Evolutionary conservation across 2,329 filamentous ascomycete genomes (phyloP).

Genomic region (Colletotrichum lupini): DNA sequence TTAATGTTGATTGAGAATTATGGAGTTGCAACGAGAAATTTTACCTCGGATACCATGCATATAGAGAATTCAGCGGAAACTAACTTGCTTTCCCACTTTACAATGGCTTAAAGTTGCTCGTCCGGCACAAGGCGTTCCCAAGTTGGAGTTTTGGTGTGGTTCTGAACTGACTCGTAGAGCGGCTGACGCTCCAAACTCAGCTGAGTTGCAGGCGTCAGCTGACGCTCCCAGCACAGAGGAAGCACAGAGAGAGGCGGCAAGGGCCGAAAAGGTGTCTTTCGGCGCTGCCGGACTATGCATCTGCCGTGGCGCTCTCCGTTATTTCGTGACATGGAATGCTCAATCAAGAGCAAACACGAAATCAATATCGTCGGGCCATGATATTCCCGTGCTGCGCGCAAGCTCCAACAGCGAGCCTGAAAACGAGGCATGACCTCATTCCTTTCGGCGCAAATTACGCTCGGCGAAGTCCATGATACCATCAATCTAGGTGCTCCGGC

Average conservation of each 20-base stretch:
- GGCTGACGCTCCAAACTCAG: neutral
- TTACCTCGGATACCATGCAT: no score
- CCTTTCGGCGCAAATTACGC: neutral
- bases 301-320: neutral
- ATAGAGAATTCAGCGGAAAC: neutral
- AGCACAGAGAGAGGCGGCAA: neutral
- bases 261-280: neutral
- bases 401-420: neutral
- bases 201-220: neutral
- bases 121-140: neutral
- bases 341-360: neutral
- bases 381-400: neutral
- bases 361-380: neutral
- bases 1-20: no score
- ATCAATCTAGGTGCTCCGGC: neutral
- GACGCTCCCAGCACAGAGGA: neutral
- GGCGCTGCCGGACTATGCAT: neutral
- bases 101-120: neutral
- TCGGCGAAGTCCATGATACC: conserved; percentile 22
- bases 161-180: neutral
- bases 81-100: neutral
- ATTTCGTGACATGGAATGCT: neutral
- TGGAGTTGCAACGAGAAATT: no score
- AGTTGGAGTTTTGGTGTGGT: neutral
- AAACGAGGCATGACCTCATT: neutral